A percentile compares a stretch with the other conserved stretches of the same genome.
These are phyloP conservation scores for Arachis monticola DNA, from an alignment of 331 rosid genomes.

Conservation along the genomic window DNA sequence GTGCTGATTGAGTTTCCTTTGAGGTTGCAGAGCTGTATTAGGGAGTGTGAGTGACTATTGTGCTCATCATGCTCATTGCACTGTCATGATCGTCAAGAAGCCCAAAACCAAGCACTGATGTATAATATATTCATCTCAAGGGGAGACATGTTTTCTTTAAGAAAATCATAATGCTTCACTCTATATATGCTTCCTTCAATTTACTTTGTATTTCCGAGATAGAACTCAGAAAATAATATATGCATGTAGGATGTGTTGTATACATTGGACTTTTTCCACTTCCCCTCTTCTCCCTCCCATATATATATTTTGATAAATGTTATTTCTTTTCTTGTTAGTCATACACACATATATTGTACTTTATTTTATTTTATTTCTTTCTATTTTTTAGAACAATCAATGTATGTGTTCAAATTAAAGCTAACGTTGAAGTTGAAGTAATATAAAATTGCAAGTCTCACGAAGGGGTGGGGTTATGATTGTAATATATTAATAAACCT, in stretches of 20 bases:
- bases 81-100: constrained; percentile 77
- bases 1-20: background rate
- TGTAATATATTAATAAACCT: no score
- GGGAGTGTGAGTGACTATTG: constrained; percentile 83
- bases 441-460: no score
- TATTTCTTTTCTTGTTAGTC: no score
- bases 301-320: no score
- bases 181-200: constrained; percentile 4
- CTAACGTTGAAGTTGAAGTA: no score
- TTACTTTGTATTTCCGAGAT: background rate
- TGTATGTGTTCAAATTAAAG: no score
- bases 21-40: constrained; percentile 65
- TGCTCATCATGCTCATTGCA: constrained; percentile 75
- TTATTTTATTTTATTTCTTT: no score
- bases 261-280: background rate
- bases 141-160: constrained; percentile 6
- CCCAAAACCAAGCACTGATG: constrained; percentile 63
- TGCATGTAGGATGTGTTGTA: background rate
- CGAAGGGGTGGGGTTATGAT: no score
- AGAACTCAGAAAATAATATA: background rate
- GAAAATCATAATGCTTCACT: background rate
- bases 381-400: no score
- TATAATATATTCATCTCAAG: constrained; percentile 11
- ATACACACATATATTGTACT: no score
- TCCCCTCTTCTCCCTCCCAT: background rate